Evolutionary conservation across 768 basidiomycete genomes (phyloP).

Genomic region (Infundibulicybe gibba): DNA sequence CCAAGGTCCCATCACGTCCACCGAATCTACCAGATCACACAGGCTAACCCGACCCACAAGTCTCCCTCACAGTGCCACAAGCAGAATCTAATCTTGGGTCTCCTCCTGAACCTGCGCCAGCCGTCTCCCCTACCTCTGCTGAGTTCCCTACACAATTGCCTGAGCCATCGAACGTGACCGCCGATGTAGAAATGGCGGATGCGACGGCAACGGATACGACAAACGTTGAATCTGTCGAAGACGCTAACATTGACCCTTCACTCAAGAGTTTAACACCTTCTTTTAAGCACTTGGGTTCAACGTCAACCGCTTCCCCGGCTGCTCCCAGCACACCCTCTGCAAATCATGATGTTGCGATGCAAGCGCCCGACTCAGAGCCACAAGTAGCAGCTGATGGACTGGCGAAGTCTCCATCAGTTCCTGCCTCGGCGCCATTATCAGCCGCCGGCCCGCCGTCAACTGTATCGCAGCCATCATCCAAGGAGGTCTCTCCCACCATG

Average conservation of each 20-base stretch:
- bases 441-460: no score
- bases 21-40: no score
- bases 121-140: not conserved
- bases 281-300: not conserved
- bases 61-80: no score
- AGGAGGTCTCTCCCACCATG: slow-evolving; percentile 20
- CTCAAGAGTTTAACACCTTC: slow-evolving; percentile 5
- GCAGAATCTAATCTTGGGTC: not conserved
- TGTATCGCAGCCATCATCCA: not conserved
- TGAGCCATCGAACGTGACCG: not conserved
- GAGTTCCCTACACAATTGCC: not conserved
- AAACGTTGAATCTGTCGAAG: not conserved
- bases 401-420: no score
- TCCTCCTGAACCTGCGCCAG: no score
- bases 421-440: no score
- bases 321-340: no score
- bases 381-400: no score
- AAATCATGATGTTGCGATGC: no score
- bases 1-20: no score
- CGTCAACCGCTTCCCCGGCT: not conserved
- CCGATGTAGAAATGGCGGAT: not conserved
- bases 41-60: no score
- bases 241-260: slow-evolving; percentile 14
- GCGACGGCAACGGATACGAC: not conserved
- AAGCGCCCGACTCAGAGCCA: no score